A percentile compares a stretch with the other conserved stretches of the same genome.
Conservation (phyloP, 2,329 filamentous ascomycete genomes). For the Plectosphaerella sp. region DNA sequence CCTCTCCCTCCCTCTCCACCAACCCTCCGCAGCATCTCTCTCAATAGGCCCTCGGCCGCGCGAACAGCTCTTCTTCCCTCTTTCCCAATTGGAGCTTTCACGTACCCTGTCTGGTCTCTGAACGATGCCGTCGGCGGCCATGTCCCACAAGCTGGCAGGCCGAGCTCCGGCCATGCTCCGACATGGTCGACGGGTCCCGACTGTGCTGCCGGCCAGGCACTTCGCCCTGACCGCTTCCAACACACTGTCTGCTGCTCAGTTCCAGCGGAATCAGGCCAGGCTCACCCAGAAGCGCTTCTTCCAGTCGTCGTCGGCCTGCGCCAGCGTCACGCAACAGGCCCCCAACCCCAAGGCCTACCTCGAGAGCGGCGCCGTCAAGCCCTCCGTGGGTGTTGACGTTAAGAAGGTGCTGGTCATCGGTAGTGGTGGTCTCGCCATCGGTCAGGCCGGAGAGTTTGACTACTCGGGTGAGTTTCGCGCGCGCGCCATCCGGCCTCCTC, state of each 20-base stretch:
- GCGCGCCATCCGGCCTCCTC: background rate
- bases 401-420: conserved; percentile 98
- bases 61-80: too few relatives aligned
- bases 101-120: background rate
- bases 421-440: conserved; percentile 91
- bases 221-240: conserved; percentile 32
- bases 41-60: too few relatives aligned
- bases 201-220: conserved; percentile 36
- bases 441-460: conserved; percentile 96
- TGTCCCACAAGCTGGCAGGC: conserved; percentile 43
- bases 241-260: conserved; percentile 25
- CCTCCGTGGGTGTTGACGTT: conserved; percentile 75
- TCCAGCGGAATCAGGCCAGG: conserved; percentile 22
- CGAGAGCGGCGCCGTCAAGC: conserved; percentile 80
- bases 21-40: background rate
- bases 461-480: conserved; percentile 73
- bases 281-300: conserved; percentile 43
- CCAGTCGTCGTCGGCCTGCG: conserved; percentile 36
- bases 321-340: conserved; percentile 56
- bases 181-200: conserved; percentile 45
- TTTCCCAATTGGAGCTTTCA: too few relatives aligned
- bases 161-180: conserved; percentile 55
- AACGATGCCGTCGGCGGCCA: conserved; percentile 31
- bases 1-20: conserved; percentile 4
- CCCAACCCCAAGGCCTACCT: conserved; percentile 85